phyloP scores from a whole-genome alignment of 1,139 yeast genomes.

The Kurtzmaniella quercitrusa region DNA sequence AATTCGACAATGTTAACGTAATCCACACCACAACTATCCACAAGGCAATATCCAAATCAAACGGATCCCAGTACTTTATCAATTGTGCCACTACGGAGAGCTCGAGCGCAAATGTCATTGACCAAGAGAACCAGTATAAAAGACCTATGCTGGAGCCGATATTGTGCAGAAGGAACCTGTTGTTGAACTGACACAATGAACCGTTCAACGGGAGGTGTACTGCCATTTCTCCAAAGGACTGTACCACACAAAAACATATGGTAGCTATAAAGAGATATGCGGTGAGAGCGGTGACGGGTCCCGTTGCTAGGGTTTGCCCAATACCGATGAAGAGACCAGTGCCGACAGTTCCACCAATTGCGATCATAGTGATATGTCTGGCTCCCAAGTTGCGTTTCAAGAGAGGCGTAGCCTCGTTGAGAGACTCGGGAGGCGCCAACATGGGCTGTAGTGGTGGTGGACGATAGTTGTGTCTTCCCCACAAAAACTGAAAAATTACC shows the following conservation, averaged over 20 bases:
- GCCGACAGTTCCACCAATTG: constrained; percentile 44
- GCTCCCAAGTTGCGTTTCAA: not conserved
- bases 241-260: constrained; percentile 16
- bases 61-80: constrained; percentile 13
- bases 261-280: constrained; percentile 16
- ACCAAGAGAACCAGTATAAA: constrained; percentile 26
- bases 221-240: constrained; percentile 19
- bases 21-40: constrained; percentile 14
- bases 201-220: constrained; percentile 18
- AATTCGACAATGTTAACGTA: constrained; percentile 15
- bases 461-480: too few relatives aligned
- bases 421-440: too few relatives aligned
- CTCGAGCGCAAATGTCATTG: constrained; percentile 22
- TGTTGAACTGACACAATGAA: constrained; percentile 19
- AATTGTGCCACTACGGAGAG: constrained; percentile 17
- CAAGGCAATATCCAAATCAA: constrained; percentile 4
- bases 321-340: constrained; percentile 25
- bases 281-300: constrained; percentile 18
- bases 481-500: too few relatives aligned
- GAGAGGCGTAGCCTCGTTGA: not conserved
- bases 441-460: too few relatives aligned
- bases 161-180: constrained; percentile 15
- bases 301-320: constrained; percentile 8
- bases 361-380: constrained; percentile 65
- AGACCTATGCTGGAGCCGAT: constrained; percentile 18